Percentiles rank a stretch among this genome's conserved stretches.
Evolutionary conservation across 108 stramenopile genomes (phyloP).

Genomic region (Phaeodactylum tricornutum): DNA sequence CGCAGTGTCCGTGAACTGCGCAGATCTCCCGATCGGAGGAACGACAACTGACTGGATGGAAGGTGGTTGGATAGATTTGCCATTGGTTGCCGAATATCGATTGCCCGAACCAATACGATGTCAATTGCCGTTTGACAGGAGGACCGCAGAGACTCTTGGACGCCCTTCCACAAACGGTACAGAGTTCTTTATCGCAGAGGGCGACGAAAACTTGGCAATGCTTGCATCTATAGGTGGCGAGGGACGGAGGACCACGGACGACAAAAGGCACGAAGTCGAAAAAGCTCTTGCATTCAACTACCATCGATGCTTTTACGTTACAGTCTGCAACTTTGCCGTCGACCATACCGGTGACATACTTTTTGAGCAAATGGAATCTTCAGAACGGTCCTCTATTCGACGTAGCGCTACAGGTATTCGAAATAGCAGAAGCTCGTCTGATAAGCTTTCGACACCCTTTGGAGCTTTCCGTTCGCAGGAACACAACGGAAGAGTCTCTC

Average conservation of each 20-base stretch:
- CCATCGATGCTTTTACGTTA: constrained; percentile 37
- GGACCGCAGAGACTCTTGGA: constrained; percentile 1
- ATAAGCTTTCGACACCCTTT: constrained; percentile 26
- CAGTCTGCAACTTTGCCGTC: constrained; percentile 61
- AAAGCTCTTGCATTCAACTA: too few relatives aligned
- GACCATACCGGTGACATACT: constrained; percentile 77
- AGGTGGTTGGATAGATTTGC: constrained; percentile 65
- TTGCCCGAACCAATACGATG: constrained; percentile 53
- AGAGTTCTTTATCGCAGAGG: constrained; percentile 49
- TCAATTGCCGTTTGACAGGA: constrained; percentile 42
- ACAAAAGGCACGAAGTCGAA: background rate
- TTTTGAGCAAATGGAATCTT: constrained; percentile 41
- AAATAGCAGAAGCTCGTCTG: background rate
- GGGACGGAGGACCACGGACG: background rate
- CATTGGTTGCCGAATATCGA: constrained; percentile 35
- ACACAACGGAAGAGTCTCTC: constrained; percentile 37
- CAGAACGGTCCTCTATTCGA: background rate
- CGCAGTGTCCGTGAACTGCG: constrained; percentile 49
- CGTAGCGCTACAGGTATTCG: background rate
- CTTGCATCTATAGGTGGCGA: background rate
- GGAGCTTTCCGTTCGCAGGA: constrained; percentile 54
- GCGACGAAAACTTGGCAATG: constrained; percentile 16
- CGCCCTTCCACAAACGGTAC: constrained; percentile 17
- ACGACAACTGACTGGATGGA: constrained; percentile 67
- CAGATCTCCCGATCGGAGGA: constrained; percentile 57